Conservation (phyloP, 192 early-diverging fungal genomes). For the Kappamyces sp. region DNA sequence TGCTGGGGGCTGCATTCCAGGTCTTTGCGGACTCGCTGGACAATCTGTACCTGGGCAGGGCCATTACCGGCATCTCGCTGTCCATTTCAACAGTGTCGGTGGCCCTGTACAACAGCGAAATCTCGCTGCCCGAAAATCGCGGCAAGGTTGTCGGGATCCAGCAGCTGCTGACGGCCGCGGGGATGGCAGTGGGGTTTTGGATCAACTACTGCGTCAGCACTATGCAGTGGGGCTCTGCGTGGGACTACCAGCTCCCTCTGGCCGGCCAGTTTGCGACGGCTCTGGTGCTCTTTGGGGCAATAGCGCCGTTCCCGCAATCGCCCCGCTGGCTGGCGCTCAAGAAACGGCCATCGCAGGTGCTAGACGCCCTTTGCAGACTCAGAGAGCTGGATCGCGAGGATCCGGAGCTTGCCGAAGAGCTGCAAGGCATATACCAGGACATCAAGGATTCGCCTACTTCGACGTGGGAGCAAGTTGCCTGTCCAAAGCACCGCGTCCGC, state of each 20-base stretch:
- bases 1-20: background rate
- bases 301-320: background rate
- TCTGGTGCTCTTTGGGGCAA: background rate
- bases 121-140: constrained; percentile 69
- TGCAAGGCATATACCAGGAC: background rate
- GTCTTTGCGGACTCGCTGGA: background rate
- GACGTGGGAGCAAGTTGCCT: background rate
- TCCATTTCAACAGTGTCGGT: constrained; percentile 60
- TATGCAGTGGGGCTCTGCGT: background rate
- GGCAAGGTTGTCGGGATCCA: constrained; percentile 70
- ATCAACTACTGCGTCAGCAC: background rate
- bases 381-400: background rate
- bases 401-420: background rate
- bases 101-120: constrained; percentile 67
- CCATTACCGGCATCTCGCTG: background rate
- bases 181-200: constrained; percentile 45
- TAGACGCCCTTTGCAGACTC: background rate
- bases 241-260: background rate
- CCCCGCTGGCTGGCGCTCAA: constrained; percentile 1
- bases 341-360: background rate
- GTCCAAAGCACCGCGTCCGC: background rate
- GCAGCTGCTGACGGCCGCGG: constrained; percentile 77
- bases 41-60: background rate
- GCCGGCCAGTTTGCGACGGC: background rate
- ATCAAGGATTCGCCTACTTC: background rate